Percentiles rank a stretch among this genome's conserved stretches.
These are phyloP conservation scores for Syzygium aqueum DNA, from an alignment of 345 rosid species.

Conservation along the genomic window DNA sequence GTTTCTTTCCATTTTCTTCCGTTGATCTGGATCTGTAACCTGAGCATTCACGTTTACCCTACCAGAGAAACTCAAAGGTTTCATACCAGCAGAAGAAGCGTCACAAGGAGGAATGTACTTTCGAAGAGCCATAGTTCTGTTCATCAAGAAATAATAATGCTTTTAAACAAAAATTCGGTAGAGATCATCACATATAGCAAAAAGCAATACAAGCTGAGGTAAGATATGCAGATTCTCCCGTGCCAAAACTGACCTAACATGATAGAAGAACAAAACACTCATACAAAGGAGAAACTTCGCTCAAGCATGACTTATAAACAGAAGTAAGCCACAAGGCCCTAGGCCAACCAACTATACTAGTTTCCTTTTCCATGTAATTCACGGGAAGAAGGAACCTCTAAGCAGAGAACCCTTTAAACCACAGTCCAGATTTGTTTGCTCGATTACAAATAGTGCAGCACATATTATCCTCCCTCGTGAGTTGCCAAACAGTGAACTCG, in stretches of 20 bases:
- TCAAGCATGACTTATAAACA: neutral
- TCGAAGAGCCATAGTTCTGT: constrained; percentile 60
- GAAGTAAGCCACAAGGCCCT: neutral
- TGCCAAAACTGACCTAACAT: neutral
- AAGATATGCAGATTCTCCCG: neutral
- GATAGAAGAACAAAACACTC: neutral
- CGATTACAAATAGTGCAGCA: neutral
- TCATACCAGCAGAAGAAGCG: constrained; percentile 44
- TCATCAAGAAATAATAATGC: neutral
- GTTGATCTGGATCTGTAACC: constrained; percentile 30
- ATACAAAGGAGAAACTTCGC: neutral
- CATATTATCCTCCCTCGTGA: neutral
- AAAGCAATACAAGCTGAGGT: neutral
- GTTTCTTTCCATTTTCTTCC: constrained; percentile 29
- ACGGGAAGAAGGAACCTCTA: neutral
- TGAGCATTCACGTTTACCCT: constrained; percentile 47
- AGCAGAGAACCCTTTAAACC: neutral
- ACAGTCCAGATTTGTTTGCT: neutral
- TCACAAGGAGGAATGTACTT: constrained; percentile 48
- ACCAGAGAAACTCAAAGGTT: constrained; percentile 51
- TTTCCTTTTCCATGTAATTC: neutral
- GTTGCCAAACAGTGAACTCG: neutral
- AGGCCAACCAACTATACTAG: neutral
- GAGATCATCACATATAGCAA: neutral
- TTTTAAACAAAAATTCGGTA: neutral